Evolutionary conservation across 1,284 basidiomycete species (phyloP).

Genomic region (Neolentinus lepideus): DNA sequence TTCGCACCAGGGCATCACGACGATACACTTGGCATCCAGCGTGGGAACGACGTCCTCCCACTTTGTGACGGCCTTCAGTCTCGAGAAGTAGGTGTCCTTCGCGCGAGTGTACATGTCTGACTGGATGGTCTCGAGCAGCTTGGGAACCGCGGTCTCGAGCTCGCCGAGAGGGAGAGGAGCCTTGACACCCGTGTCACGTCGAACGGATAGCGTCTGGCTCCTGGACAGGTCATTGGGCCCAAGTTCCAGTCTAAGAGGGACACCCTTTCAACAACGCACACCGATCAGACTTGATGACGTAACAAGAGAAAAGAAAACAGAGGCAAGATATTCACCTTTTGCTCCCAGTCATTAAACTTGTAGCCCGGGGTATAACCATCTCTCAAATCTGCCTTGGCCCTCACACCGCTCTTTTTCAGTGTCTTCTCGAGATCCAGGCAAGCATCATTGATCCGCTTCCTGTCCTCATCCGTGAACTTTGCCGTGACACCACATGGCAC

Average conservation of each 20-base stretch:
- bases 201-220: constrained; percentile 78
- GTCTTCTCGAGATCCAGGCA: constrained; percentile 71
- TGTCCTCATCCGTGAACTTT: constrained; percentile 67
- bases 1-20: constrained; percentile 97
- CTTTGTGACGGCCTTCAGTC: constrained; percentile 67
- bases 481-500: constrained; percentile 92
- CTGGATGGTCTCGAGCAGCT: constrained; percentile 85
- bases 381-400: constrained; percentile 86
- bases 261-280: constrained; percentile 54
- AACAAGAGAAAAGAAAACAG: not conserved
- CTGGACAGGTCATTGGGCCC: constrained; percentile 91
- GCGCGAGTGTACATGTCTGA: constrained; percentile 83
- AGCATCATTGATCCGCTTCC: constrained; percentile 70
- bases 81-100: constrained; percentile 68
- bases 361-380: constrained; percentile 97
- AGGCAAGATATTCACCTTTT: constrained; percentile 53
- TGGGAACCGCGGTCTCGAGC: constrained; percentile 51
- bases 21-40: constrained; percentile 85
- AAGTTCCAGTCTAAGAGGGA: constrained; percentile 94
- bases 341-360: constrained; percentile 99
- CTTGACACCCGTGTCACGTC: constrained; percentile 85
- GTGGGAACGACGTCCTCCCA: constrained; percentile 93
- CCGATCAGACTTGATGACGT: not conserved
- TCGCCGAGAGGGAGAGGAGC: constrained; percentile 63
- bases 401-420: constrained; percentile 68